These are phyloP conservation scores for Ogataea populi-albae DNA, from an alignment of 805 yeast species.

Conservation along the genomic window DNA sequence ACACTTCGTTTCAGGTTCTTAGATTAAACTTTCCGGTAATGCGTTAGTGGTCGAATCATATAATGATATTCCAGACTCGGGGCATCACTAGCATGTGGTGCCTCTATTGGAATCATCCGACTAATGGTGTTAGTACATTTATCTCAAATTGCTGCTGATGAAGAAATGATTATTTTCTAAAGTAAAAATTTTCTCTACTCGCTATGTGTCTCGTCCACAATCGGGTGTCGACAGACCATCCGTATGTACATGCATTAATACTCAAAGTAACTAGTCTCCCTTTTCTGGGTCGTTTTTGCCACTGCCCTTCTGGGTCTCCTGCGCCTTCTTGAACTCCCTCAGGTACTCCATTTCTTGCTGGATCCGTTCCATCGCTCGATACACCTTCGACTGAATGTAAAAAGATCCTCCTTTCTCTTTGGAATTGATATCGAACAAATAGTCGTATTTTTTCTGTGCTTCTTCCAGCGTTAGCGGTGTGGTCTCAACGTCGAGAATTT, in stretches of 20 bases:
- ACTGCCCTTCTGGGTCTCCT: conserved; percentile 12
- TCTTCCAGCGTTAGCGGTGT: conserved; percentile 53
- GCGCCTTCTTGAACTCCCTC: conserved; percentile 39
- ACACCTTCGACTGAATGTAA: conserved; percentile 88
- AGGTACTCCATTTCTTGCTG: conserved; percentile 69
- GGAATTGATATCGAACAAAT: conserved; percentile 82
- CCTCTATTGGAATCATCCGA: conserved; percentile 36
- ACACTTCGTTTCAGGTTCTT: conserved; percentile 77
- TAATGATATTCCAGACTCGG: conserved; percentile 24
- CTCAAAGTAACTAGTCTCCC: not conserved
- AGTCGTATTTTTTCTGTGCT: conserved; percentile 68
- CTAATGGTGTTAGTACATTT: conserved; percentile 54
- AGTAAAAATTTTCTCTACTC: too few relatives aligned
- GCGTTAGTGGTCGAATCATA: conserved; percentile 35
- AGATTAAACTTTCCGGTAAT: conserved; percentile 40
- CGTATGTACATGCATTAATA: conserved; percentile 4
- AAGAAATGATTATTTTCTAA: conserved; percentile 1
- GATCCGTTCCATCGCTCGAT: conserved; percentile 89
- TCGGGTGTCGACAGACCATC: too few relatives aligned
- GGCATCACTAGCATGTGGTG: conserved; percentile 28
- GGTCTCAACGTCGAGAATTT: conserved; percentile 78
- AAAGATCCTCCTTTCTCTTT: conserved; percentile 96
- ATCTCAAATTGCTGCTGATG: conserved; percentile 1
- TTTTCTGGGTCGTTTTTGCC: not conserved
- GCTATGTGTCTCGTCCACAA: too few relatives aligned